A percentile compares a stretch with the other conserved stretches of the same genome.
These are phyloP conservation scores for Phaeodactylum tricornutum DNA, from an alignment of 108 stramenopile species.

Conservation along the genomic window DNA sequence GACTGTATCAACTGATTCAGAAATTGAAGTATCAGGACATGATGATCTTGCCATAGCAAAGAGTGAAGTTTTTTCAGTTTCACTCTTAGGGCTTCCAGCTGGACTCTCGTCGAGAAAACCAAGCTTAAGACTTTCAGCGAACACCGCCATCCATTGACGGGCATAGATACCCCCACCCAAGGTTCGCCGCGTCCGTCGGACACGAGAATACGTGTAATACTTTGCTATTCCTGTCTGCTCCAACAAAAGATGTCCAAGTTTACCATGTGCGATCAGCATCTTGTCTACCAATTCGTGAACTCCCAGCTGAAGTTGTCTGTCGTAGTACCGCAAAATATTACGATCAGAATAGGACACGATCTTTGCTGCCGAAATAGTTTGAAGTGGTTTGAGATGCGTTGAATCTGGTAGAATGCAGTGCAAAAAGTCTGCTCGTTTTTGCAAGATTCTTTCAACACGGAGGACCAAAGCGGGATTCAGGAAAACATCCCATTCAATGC, in stretches of 20 bases:
- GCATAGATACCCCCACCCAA: conserved; percentile 81
- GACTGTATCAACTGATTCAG: conserved; percentile 42
- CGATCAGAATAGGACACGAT: not conserved
- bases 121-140: conserved; percentile 57
- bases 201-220: conserved; percentile 67
- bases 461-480: conserved; percentile 62
- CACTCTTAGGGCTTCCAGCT: not conserved
- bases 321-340: conserved; percentile 40
- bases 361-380: not conserved
- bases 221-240: conserved; percentile 64
- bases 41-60: no score
- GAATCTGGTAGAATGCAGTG: no score
- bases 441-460: conserved; percentile 55
- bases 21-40: conserved; percentile 34
- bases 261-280: conserved; percentile 83
- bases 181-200: conserved; percentile 62
- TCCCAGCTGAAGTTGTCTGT: conserved; percentile 43
- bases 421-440: conserved; percentile 43
- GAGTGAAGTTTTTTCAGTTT: conserved; percentile 1
- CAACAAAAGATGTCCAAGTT: conserved; percentile 46
- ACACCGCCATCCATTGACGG: conserved; percentile 72
- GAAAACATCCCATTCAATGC: conserved; percentile 77
- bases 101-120: conserved; percentile 21
- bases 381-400: not conserved
- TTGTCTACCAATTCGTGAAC: conserved; percentile 47